Base-by-base conservation (phyloP, 805 yeast genomes). In the Candida loeiensis region DNA sequence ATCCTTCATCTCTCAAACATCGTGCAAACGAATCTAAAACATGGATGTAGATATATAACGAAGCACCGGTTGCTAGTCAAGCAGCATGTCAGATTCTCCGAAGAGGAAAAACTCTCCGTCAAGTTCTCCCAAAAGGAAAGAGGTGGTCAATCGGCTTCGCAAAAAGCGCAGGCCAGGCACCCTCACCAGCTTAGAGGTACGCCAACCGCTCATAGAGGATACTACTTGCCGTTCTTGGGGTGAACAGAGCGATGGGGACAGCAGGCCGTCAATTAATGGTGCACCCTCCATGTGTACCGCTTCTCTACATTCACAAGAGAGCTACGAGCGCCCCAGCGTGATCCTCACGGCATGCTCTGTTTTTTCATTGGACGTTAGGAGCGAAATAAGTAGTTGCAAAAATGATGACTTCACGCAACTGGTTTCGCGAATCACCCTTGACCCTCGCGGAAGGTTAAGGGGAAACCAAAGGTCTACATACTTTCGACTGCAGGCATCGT, bases 181-280 rank as follows among this genome's bases (percentile, higher is more conserved):
- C 16, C 29, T 39, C 31, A 39, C 43, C 5, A 34, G 38, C 22
- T 34, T 39, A 21, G 38, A 39, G 16, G 41, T 38, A 5, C 22
- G 16, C 13, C 15, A 20, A 3, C 21, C 30, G 18, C 8, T 4
- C 6, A 6, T 15, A 6, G 17, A 15, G n/a, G n/a, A n/a, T n/a
- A n/a, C n/a, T n/a, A n/a, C n/a, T n/a, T n/a, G n/a, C n/a, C n/a
- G n/a, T n/a, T n/a, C n/a, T n/a, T n/a, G n/a, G n/a, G n/a, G n/a
- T n/a, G n/a, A n/a, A n/a, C n/a, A n/a, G n/a, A 25, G n/a, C 17
- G 17, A 27, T 4, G 5, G 8, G 9, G 14, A 27, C 8, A 11
- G 31, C 9, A 13, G 17, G 11, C 36, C 36, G 6, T 33, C 26
- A 8, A 33, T 33, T 20, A 18, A 32, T 12, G 16, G 17, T 7